These are phyloP conservation scores for Plasmodium gallinaceum DNA, from an alignment of 169 alveolate species.

Conservation along the genomic window DNA sequence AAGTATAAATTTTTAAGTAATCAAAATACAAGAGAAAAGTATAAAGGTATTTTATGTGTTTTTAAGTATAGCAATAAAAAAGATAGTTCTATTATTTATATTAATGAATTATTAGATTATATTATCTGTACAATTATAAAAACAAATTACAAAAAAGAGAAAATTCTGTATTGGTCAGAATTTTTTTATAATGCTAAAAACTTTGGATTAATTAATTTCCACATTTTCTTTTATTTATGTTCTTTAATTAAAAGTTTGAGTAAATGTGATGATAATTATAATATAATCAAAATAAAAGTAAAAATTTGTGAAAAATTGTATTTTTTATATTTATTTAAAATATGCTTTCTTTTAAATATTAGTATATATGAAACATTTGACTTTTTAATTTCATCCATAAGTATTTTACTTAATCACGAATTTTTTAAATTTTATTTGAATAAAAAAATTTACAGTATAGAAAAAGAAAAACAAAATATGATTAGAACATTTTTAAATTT, in stretches of 20 bases:
- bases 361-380: slow-evolving; percentile 54
- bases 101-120: slow-evolving; percentile 55
- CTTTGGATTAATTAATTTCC: slow-evolving; percentile 34
- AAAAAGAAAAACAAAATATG: not conserved
- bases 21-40: not conserved
- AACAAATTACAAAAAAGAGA: slow-evolving; percentile 25
- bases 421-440: slow-evolving; percentile 42
- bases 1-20: not conserved
- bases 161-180: slow-evolving; percentile 30
- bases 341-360: slow-evolving; percentile 35
- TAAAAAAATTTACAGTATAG: slow-evolving; percentile 29
- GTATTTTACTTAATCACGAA: slow-evolving; percentile 21
- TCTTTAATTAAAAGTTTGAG: slow-evolving; percentile 11
- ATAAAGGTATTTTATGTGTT: not conserved
- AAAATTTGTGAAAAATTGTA: slow-evolving; percentile 39
- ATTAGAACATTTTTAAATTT: slow-evolving; percentile 9
- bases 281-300: slow-evolving; percentile 16
- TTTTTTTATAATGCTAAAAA: slow-evolving; percentile 27
- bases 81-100: not conserved
- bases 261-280: not conserved
- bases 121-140: slow-evolving; percentile 21
- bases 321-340: slow-evolving; percentile 34
- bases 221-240: slow-evolving; percentile 46
- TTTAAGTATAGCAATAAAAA: slow-evolving; percentile 8
- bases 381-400: slow-evolving; percentile 17